A percentile compares a stretch with the other conserved stretches of the same genome.
These are phyloP conservation scores for Quercus lobata DNA, from an alignment of 331 rosid genomes.

Conservation along the genomic window DNA sequence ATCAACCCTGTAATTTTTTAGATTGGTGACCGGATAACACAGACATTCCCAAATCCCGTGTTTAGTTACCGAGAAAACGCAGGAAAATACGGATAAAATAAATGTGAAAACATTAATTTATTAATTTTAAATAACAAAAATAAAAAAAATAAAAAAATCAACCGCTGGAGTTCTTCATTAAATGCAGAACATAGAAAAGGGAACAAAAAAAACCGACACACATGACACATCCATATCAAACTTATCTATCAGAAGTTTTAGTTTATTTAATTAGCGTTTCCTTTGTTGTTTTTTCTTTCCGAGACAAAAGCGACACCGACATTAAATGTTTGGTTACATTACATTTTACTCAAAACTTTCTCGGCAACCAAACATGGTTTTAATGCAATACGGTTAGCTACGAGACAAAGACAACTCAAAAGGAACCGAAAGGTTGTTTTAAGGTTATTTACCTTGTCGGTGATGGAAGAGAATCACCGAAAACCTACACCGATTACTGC, in stretches of 20 bases:
- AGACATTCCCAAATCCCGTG: slow-evolving; percentile 19
- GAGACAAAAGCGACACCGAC: not conserved
- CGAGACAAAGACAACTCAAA: not conserved
- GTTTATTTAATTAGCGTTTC: not conserved
- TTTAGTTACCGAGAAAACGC: slow-evolving; percentile 29
- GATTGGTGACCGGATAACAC: slow-evolving; percentile 20
- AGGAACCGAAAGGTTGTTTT: not conserved
- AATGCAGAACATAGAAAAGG: not conserved
- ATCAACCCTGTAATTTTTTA: not conserved
- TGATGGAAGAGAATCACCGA: not conserved
- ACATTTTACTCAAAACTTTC: slow-evolving; percentile 3
- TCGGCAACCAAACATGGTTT: slow-evolving; percentile 3
- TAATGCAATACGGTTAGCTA: not conserved
- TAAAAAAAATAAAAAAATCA: not conserved
- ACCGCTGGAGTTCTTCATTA: not conserved
- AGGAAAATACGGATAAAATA: slow-evolving; percentile 7
- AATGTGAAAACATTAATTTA: not conserved
- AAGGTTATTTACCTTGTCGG: not conserved
- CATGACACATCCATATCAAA: not conserved
- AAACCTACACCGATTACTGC: not conserved
- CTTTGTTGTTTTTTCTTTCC: not conserved
- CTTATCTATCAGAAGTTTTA: not conserved
- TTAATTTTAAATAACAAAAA: too few species aligned
- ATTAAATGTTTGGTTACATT: not conserved
- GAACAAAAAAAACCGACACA: not conserved